These are phyloP conservation scores for Pochonia chlamydosporia DNA, from an alignment of 2,329 filamentous ascomycete genomes.

Conservation along the genomic window DNA sequence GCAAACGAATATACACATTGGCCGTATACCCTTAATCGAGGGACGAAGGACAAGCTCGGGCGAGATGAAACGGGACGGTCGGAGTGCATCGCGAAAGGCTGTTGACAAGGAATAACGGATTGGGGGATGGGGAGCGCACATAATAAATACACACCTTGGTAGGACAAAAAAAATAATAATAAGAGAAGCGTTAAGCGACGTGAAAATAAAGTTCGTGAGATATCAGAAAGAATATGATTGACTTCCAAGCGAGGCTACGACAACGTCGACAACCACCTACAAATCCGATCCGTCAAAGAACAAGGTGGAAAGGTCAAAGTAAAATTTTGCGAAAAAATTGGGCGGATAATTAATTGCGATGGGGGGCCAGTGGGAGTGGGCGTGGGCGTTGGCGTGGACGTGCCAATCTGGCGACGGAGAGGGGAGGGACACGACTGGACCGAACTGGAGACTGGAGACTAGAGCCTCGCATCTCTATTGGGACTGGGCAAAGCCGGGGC, in stretches of 20 bases:
- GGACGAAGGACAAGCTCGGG: not conserved
- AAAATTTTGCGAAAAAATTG: conserved; percentile 3
- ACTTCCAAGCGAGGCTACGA: conserved; percentile 9
- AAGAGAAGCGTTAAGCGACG: not conserved
- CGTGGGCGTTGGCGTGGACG: not conserved
- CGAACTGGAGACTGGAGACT: no score
- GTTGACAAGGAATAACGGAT: conserved; percentile 1
- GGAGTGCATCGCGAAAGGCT: conserved; percentile 4
- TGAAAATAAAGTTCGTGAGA: not conserved
- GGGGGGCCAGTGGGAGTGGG: not conserved
- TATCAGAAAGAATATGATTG: not conserved
- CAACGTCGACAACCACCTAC: conserved; percentile 10
- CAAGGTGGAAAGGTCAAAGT: conserved; percentile 2
- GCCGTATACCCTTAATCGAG: not conserved
- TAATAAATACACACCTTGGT: conserved; percentile 4
- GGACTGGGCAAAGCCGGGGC: no score
- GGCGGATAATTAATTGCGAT: not conserved
- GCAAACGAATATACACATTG: no score
- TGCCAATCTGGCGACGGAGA: no score
- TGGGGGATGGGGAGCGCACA: not conserved
- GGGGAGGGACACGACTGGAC: no score
- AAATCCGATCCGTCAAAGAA: conserved; percentile 8
- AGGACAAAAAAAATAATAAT: conserved; percentile 1
- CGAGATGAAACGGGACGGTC: not conserved
- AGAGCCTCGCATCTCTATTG: no score